Evolutionary conservation across 2,329 filamentous ascomycete species (phyloP).

Genomic region (Apiospora hydei): DNA sequence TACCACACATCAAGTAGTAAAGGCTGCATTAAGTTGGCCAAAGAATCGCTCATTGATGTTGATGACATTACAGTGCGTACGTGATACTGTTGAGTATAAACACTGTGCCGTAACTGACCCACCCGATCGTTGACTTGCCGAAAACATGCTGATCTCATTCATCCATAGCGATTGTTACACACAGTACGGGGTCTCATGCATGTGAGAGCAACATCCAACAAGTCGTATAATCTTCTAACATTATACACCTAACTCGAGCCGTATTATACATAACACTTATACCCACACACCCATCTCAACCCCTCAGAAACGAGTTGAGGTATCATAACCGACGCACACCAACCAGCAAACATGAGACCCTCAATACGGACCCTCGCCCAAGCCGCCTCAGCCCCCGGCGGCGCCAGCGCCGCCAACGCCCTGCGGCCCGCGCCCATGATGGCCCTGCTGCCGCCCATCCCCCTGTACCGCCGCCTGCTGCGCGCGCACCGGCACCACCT

Average conservation of each 20-base stretch:
- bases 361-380: conserved; percentile 46
- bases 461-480: conserved; percentile 86
- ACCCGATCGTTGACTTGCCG: background rate
- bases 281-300: background rate
- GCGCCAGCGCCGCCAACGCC: conserved; percentile 38
- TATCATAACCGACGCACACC: too few species aligned
- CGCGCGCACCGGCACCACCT: conserved; percentile 85
- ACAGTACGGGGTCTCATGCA: background rate
- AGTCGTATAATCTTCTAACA: too few species aligned
- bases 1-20: background rate
- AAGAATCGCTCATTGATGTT: background rate
- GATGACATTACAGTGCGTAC: background rate
- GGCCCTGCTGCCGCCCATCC: conserved; percentile 85
- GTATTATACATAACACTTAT: background rate
- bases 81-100: too few species aligned
- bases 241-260: too few species aligned
- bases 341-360: conserved; percentile 38
- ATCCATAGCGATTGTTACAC: background rate
- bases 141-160: conserved; percentile 19
- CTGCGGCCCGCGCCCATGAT: conserved; percentile 49
- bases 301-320: background rate
- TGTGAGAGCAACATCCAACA: background rate
- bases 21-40: background rate
- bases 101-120: background rate
- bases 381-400: conserved; percentile 37